A percentile compares a stretch with the other conserved stretches of the same genome.
Evolutionary conservation across 495 filamentous ascomycete genomes (phyloP).

Genomic region (Rhypophila decipiens): DNA sequence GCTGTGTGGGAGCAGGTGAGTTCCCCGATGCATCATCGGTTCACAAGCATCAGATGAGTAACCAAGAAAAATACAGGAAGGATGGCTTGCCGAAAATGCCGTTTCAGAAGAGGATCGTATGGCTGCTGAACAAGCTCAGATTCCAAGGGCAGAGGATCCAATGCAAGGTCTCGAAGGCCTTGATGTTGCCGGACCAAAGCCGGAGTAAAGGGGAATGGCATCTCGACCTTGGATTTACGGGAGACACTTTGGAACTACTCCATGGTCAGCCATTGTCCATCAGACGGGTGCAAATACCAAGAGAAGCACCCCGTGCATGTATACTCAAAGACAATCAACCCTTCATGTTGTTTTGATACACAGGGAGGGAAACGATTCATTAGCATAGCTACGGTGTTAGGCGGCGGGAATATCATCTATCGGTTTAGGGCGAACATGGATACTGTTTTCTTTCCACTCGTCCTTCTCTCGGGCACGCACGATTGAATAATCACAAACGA

Average conservation of each 20-base stretch:
- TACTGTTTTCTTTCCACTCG: not conserved
- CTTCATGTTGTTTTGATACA: slow-evolving; percentile 7
- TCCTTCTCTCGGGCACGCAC: not conserved
- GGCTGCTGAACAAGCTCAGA: slow-evolving; percentile 52
- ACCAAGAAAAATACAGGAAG: slow-evolving; percentile 57
- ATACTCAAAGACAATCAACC: too few relatives aligned
- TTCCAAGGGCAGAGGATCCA: slow-evolving; percentile 64
- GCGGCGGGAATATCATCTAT: not conserved
- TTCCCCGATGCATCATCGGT: not conserved
- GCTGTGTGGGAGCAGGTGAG: slow-evolving; percentile 96
- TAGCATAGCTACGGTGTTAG: slow-evolving; percentile 1
- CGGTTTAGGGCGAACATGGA: not conserved
- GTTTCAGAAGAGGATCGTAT: slow-evolving; percentile 79
- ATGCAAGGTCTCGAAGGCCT: slow-evolving; percentile 94
- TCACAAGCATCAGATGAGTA: not conserved
- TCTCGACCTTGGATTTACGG: too few relatives aligned
- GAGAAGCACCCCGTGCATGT: not conserved
- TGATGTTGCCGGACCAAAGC: slow-evolving; percentile 88
- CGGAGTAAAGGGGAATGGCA: too few relatives aligned
- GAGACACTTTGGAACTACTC: too few relatives aligned
- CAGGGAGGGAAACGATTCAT: not conserved
- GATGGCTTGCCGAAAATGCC: slow-evolving; percentile 84
- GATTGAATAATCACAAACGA: not conserved
- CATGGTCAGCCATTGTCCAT: too few relatives aligned
- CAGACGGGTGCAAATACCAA: not conserved